These are phyloP conservation scores for Cubamyces lactineus DNA, from an alignment of 768 basidiomycete species.

Conservation along the genomic window DNA sequence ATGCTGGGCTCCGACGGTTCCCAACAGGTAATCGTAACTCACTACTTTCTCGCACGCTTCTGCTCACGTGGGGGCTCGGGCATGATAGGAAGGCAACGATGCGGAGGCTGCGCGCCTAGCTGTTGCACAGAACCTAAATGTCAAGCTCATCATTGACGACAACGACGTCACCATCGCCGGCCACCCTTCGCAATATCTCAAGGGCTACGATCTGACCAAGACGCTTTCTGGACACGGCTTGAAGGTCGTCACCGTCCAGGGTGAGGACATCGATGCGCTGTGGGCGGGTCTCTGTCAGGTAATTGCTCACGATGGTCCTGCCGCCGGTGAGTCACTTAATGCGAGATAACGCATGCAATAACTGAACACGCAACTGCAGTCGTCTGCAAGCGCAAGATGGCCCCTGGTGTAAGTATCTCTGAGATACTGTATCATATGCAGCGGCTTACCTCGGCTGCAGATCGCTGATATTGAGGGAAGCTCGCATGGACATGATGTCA, in stretches of 20 bases:
- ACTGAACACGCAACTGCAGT: constrained; percentile 44
- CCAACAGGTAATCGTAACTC: constrained; percentile 52
- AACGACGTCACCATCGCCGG: constrained; percentile 94
- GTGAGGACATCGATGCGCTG: constrained; percentile 79
- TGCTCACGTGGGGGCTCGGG: background rate
- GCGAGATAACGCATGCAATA: background rate
- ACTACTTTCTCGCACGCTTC: background rate
- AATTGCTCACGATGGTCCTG: constrained; percentile 70
- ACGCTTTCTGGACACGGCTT: constrained; percentile 84
- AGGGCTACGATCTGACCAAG: constrained; percentile 71
- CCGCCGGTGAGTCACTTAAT: constrained; percentile 55
- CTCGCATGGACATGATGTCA: constrained; percentile 83
- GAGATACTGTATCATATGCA: constrained; percentile 32
- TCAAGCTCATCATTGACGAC: constrained; percentile 88
- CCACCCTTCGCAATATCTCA: constrained; percentile 84
- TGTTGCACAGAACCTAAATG: constrained; percentile 79
- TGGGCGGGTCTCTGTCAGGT: constrained; percentile 66
- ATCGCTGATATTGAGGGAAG: constrained; percentile 77
- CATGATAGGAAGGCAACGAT: constrained; percentile 73
- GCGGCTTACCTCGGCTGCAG: constrained; percentile 54
- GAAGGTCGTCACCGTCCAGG: constrained; percentile 71
- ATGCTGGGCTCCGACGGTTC: constrained; percentile 89
- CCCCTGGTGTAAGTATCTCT: constrained; percentile 36
- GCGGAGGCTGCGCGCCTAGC: constrained; percentile 89
- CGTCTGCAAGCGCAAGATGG: constrained; percentile 60